Base-by-base conservation (phyloP, 2,329 filamentous ascomycete species). In the Bipolaris cookei region DNA sequence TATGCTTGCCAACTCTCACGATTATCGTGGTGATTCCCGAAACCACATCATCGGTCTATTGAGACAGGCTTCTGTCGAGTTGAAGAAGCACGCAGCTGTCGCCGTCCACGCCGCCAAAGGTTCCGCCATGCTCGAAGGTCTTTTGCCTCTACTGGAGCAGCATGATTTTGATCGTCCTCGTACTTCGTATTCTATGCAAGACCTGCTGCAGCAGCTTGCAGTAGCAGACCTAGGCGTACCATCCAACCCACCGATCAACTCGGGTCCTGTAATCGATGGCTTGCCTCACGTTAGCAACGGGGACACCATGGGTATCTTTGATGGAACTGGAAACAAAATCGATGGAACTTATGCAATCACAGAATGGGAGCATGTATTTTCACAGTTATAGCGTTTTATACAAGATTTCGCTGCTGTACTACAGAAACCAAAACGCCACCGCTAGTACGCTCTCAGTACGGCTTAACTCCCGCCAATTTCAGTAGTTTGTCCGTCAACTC, bases 401-500 rank as follows among this genome's bases (percentile, higher is more conserved):
- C 13, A 30, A 4, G 16, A 54, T 28, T 18, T 18, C 5, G 16
- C 11, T 23, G 14, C 21, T 45, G 11, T 45, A 13, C 21, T 21
- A 16, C 4, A 5, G 6, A 28, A 41, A 35, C 4, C 14, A 30
- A 5, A 34, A 54, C 20, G 37, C 37, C 28, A 35, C n/a, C 10
- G 25, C 7, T 20, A 37, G 4, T 10, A 1, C 8, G 1, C 3
- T 11, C 39, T 59, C 39, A 59, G 16, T 59, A 59, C 25, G 48
- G 43, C 54, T 56, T 57, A 3, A 63, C 63, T 32, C 45, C 64
- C 5, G 61, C 64, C 49, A 65, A 44, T 37, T 63, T 56, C 20
- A 67, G 55, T n/a, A 67, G 37, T 28, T 51, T 51, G 14, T 67
- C 61, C 2, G 58, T 67, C 35, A 64, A 43, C 21, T 57, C 51